Base-by-base conservation (phyloP, 2,329 filamentous ascomycete genomes). In the Aschersonia sp. region DNA sequence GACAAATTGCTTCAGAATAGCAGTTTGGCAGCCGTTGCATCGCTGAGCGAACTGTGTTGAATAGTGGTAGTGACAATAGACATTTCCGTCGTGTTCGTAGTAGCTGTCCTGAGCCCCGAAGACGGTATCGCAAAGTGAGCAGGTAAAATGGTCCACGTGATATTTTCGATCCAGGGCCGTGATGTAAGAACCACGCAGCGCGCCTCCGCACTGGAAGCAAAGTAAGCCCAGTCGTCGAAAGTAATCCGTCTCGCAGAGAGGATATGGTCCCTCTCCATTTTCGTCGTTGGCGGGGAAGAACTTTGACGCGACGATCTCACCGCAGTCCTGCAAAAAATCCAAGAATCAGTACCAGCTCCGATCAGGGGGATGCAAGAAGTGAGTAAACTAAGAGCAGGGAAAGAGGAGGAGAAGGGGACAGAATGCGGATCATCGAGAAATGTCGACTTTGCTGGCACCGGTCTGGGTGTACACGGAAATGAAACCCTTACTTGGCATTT, bases 11-110 rank as follows among this genome's bases (percentile, higher is more conserved):
- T 98, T 98, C 43, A 98, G 73, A 53, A 98, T 98, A 47, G 92
- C 88, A 3, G 91, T 96, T 59, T 95, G 89, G 60, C 92, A 98
- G 54, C 92, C 92, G 63, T 94, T 95, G 65, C 92, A 98, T 48
- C 88, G 78, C 62, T 97, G 91, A 38, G 92, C 92, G 61, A 96
- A 97, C 60, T 89, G 88, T 12, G 92, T 98, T 9, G 91, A 97
- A 65, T 98, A 98, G 66, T 98, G 92, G 63, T 94, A 98, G 64
- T 98, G 92, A 65, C 92, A 98, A 65, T 95, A 98, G 30, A 98
- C 92, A 58, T 87, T 85, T 54, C 88, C 84, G 58, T 96, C 89
- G 60, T 98, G 92, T 65, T 98, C 92, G 66, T 98, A 98, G 65
- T 98, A 98, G 63, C 89, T 96, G 70, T 98, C 92, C 59, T 94